A percentile compares a stretch with the other conserved stretches of the same genome.
These are phyloP conservation scores for Penicillium taxi DNA, from an alignment of 495 filamentous ascomycete species.

Conservation along the genomic window DNA sequence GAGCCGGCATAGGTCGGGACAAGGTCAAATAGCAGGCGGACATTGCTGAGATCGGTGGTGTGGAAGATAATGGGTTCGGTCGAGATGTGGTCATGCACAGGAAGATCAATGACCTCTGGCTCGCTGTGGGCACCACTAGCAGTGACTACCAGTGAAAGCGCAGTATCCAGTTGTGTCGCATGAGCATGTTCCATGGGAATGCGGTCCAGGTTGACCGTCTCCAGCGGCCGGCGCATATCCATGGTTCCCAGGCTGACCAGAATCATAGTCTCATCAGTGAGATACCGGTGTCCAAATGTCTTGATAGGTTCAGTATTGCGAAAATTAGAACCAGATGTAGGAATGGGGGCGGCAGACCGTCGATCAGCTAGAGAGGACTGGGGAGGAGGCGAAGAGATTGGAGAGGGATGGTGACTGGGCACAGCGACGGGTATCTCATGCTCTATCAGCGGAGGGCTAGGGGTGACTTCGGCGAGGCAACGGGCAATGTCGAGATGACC, in stretches of 20 bases:
- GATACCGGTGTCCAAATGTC: conserved; percentile 91
- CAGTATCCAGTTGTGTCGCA: conserved; percentile 86
- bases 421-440: conserved; percentile 24
- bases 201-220: conserved; percentile 79
- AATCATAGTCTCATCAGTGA: conserved; percentile 80
- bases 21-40: conserved; percentile 89
- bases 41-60: conserved; percentile 65
- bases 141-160: conserved; percentile 86
- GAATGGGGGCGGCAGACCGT: conserved; percentile 37
- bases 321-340: conserved; percentile 23
- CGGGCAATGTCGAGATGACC: conserved; percentile 76
- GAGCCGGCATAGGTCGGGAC: conserved; percentile 95
- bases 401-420: conserved; percentile 30
- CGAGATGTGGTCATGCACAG: conserved; percentile 85
- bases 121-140: conserved; percentile 81
- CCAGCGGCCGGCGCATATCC: conserved; percentile 74
- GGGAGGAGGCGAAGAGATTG: conserved; percentile 36
- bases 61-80: conserved; percentile 89
- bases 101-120: conserved; percentile 80
- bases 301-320: conserved; percentile 69
- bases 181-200: conserved; percentile 84
- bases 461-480: conserved; percentile 50
- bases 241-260: conserved; percentile 89
- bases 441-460: conserved; percentile 28
- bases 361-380: conserved; percentile 47